phyloP scores from a whole-genome alignment of 306 rosid genomes.

The Argentina anserina region DNA sequence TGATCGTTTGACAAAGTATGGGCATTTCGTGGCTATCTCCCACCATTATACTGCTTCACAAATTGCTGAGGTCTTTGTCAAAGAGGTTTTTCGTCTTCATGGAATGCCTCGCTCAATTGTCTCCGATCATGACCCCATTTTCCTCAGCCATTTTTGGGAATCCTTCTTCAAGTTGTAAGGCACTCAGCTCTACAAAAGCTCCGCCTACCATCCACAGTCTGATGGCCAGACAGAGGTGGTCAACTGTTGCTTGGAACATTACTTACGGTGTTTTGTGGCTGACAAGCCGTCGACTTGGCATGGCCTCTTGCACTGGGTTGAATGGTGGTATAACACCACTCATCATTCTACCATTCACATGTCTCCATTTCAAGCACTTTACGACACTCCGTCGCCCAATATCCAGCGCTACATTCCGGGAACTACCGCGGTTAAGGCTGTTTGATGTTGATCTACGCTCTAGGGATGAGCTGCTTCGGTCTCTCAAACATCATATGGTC shows the following conservation, averaged over 20 bases:
- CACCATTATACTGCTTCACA: too few species aligned
- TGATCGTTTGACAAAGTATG: too few species aligned
- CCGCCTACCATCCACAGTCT: background rate
- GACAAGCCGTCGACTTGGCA: background rate
- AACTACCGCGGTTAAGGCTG: rapidly evolving
- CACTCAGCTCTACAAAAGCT: background rate
- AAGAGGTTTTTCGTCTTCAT: background rate
- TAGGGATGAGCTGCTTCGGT: background rate
- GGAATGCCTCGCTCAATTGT: background rate
- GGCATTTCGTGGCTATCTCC: too few species aligned
- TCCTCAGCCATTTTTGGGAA: background rate
- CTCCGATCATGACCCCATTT: background rate
- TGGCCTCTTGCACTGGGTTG: background rate
- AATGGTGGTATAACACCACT: background rate
- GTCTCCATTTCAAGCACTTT: background rate
- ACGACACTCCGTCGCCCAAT: background rate
- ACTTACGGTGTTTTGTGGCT: background rate
- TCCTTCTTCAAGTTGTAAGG: background rate
- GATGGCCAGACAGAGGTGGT: background rate
- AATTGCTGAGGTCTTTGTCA: too few species aligned
- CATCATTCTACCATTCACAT: background rate
- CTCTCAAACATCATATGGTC: background rate
- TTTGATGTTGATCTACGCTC: background rate
- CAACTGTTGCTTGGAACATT: background rate
- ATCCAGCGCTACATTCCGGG: background rate